Conservation (phyloP, 164 flowering plant species). For the Tetrastigma voinierianum region DNA sequence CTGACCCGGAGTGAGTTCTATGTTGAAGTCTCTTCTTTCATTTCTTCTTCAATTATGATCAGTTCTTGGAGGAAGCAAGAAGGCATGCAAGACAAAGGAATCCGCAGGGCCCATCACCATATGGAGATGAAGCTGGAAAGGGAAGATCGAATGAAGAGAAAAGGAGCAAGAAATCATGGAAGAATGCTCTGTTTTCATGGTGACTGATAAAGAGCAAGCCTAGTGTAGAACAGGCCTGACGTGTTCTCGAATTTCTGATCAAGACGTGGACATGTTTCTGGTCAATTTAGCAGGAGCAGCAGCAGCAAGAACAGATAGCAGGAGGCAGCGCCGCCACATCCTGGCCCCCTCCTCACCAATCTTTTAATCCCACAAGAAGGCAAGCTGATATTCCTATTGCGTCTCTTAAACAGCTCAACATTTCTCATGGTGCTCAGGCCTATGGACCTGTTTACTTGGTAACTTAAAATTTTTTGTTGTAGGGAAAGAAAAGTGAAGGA, state of each 20-base stretch:
- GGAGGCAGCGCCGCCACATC: slow-evolving; percentile 27
- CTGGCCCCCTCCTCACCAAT: slow-evolving; percentile 44
- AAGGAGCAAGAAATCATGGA: slow-evolving; percentile 52
- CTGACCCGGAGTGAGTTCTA: too few species aligned
- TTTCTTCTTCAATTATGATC: slow-evolving; percentile 7
- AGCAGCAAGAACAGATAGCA: slow-evolving; percentile 3
- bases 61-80: slow-evolving; percentile 65
- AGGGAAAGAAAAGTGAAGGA: too few species aligned
- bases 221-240: slow-evolving; percentile 1
- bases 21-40: not conserved
- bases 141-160: slow-evolving; percentile 14
- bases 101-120: slow-evolving; percentile 1
- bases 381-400: slow-evolving; percentile 31
- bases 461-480: too few species aligned
- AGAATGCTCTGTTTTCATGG: slow-evolving; percentile 44
- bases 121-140: slow-evolving; percentile 6
- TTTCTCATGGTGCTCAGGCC: slow-evolving; percentile 21
- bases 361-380: slow-evolving; percentile 26
- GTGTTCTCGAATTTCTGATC: slow-evolving; percentile 11
- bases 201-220: slow-evolving; percentile 32
- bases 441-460: slow-evolving; percentile 68
- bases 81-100: slow-evolving; percentile 15
- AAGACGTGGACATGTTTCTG: slow-evolving; percentile 30
- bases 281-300: slow-evolving; percentile 30
- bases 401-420: slow-evolving; percentile 34